Percentiles rank a stretch among this genome's conserved stretches.
Evolutionary conservation across 116 monocot genomes (phyloP).

Genomic region (Papilionanthe hybrid): DNA sequence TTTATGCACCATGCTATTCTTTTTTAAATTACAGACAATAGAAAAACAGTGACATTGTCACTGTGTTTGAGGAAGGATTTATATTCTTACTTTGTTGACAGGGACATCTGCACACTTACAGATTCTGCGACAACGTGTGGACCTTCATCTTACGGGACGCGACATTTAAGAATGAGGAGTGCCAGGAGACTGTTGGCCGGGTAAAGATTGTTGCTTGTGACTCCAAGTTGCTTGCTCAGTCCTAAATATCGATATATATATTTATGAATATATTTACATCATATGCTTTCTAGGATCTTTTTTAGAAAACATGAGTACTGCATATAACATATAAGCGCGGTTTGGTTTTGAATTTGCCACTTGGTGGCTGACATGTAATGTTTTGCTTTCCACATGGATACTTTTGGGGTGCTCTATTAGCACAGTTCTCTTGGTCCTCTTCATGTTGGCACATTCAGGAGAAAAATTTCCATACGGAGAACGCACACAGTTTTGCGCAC

Average conservation of each 20-base stretch:
- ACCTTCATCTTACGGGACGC: slow-evolving; percentile 91
- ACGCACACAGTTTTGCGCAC: no score
- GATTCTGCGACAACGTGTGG: slow-evolving; percentile 98
- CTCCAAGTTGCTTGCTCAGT: slow-evolving; percentile 70
- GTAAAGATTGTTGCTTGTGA: slow-evolving; percentile 98
- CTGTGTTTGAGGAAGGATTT: neutral
- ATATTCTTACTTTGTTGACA: slow-evolving; percentile 13
- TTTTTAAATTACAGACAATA: neutral
- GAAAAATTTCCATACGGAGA: no score
- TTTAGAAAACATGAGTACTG: neutral
- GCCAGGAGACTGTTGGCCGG: slow-evolving; percentile 51
- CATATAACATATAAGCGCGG: neutral
- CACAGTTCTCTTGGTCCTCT: no score
- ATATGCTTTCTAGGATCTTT: no score
- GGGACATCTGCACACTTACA: slow-evolving; percentile 95
- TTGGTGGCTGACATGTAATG: neutral
- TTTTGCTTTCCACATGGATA: neutral
- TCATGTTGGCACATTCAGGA: no score
- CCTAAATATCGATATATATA: slow-evolving; percentile 3
- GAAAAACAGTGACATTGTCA: neutral
- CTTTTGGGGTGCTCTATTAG: neutral
- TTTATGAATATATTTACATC: neutral
- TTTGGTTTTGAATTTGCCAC: neutral
- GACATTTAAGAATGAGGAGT: slow-evolving; percentile 75
- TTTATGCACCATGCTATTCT: no score